A percentile compares a stretch with the other conserved stretches of the same genome.
These are phyloP conservation scores for Brassica balearica DNA, from an alignment of 441 rosid genomes.

Conservation along the genomic window DNA sequence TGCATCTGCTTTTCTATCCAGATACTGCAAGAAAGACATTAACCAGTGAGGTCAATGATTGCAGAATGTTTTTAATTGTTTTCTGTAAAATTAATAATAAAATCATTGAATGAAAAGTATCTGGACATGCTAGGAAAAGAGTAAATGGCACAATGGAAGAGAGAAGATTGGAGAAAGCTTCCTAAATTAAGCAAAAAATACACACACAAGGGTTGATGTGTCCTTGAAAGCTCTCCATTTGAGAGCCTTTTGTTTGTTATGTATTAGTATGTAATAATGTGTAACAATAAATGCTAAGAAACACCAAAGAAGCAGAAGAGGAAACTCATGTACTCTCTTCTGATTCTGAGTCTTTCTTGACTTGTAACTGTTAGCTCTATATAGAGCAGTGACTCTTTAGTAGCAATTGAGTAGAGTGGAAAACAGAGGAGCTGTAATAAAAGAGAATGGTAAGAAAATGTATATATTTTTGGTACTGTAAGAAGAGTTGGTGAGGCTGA, in stretches of 20 bases:
- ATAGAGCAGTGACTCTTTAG: slow-evolving; percentile 41
- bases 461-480: slow-evolving; percentile 28
- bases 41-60: not conserved
- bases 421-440: slow-evolving; percentile 38
- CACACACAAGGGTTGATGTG: slow-evolving; percentile 69
- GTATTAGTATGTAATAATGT: slow-evolving; percentile 42
- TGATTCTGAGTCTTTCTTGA: slow-evolving; percentile 44
- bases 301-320: slow-evolving; percentile 42
- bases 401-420: slow-evolving; percentile 20
- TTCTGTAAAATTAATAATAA: slow-evolving; percentile 48
- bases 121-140: slow-evolving; percentile 30
- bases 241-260: slow-evolving; percentile 45
- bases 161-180: slow-evolving; percentile 20
- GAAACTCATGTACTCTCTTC: slow-evolving; percentile 57
- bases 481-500: slow-evolving; percentile 41
- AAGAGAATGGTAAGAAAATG: slow-evolving; percentile 23
- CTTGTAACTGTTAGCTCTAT: slow-evolving; percentile 38
- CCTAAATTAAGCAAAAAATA: slow-evolving; percentile 48
- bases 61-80: slow-evolving; percentile 44
- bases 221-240: slow-evolving; percentile 85
- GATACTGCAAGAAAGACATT: slow-evolving; percentile 51
- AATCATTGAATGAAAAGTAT: slow-evolving; percentile 54
- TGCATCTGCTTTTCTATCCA: slow-evolving; percentile 49
- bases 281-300: slow-evolving; percentile 52
- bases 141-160: slow-evolving; percentile 48